Percentiles rank a stretch among this genome's conserved stretches.
These are phyloP conservation scores for Effrenium voratum DNA, from an alignment of 73 alveolate species.

Conservation along the genomic window DNA sequence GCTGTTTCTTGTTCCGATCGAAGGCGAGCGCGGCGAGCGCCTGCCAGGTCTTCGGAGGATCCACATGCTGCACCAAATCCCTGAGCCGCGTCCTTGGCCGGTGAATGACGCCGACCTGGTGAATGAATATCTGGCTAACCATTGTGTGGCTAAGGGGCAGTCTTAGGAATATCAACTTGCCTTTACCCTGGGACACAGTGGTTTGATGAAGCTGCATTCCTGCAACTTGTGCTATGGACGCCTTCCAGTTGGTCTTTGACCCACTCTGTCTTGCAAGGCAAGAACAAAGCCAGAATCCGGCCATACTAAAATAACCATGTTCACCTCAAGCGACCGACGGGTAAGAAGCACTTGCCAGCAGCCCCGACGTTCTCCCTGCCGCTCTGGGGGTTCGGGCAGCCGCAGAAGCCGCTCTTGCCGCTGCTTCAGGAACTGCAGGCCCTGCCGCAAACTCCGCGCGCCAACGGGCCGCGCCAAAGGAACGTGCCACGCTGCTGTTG, in stretches of 20 bases:
- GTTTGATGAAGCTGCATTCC: too few species aligned
- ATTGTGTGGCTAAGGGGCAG: too few species aligned
- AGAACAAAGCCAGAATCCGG: too few species aligned
- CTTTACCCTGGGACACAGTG: too few species aligned
- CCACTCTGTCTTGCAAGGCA: too few species aligned
- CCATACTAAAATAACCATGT: too few species aligned
- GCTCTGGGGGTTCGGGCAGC: not conserved
- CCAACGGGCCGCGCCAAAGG: not conserved
- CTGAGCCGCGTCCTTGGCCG: constrained; percentile 48
- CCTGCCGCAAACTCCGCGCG: not conserved
- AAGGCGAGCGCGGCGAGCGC: not conserved
- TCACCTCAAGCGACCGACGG: too few species aligned
- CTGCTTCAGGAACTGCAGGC: constrained; percentile 23
- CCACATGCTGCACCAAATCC: constrained; percentile 49
- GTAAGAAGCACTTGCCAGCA: too few species aligned
- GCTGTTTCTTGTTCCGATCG: not conserved
- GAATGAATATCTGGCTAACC: too few species aligned
- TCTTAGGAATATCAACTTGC: too few species aligned
- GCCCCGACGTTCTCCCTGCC: not conserved
- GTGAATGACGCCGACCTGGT: not conserved
- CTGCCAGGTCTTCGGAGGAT: constrained; percentile 74
- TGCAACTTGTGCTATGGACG: too few species aligned
- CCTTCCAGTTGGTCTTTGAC: too few species aligned
- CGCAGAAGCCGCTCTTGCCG: constrained; percentile 67
- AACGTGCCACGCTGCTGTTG: not conserved